Percentiles rank a stretch among this genome's conserved stretches.
Conservation (phyloP, 805 yeast species). For the Wickerhamiella bombiphila region DNA sequence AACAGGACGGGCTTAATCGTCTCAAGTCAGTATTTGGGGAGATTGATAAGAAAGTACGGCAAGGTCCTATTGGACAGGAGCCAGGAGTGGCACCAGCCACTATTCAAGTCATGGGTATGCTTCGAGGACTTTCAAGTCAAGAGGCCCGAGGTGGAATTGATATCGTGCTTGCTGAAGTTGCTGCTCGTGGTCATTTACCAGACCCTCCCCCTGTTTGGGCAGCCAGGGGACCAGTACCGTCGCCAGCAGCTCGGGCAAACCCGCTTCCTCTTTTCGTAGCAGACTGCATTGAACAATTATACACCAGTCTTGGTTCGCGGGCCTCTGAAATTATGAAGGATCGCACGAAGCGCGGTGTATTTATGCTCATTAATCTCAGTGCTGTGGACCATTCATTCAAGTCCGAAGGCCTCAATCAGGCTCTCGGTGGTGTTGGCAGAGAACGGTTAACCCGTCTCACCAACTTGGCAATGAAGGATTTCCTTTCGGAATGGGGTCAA, state of each 20-base stretch:
- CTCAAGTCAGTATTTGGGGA: conserved; percentile 27
- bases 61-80: not conserved
- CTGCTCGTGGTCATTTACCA: conserved; percentile 58
- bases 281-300: conserved; percentile 64
- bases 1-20: conserved; percentile 22
- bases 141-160: conserved; percentile 29
- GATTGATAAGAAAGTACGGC: not conserved
- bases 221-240: conserved; percentile 27
- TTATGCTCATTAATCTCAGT: conserved; percentile 25
- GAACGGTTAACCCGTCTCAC: conserved; percentile 44
- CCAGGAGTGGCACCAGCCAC: conserved; percentile 24
- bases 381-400: conserved; percentile 12
- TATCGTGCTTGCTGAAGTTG: conserved; percentile 35
- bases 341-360: conserved; percentile 26
- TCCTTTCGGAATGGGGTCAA: conserved; percentile 60
- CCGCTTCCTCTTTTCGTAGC: conserved; percentile 38
- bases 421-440: conserved; percentile 12
- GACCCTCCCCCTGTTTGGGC: conserved; percentile 42
- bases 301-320: conserved; percentile 41
- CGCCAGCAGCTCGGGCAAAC: conserved; percentile 32
- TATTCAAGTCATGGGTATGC: conserved; percentile 40
- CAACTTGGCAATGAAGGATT: conserved; percentile 35
- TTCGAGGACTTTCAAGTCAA: conserved; percentile 16
- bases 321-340: conserved; percentile 32
- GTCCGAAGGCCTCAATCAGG: conserved; percentile 26